Base-by-base conservation (phyloP, 2,329 filamentous ascomycete genomes). In the Cladosporium sphaerospermum region DNA sequence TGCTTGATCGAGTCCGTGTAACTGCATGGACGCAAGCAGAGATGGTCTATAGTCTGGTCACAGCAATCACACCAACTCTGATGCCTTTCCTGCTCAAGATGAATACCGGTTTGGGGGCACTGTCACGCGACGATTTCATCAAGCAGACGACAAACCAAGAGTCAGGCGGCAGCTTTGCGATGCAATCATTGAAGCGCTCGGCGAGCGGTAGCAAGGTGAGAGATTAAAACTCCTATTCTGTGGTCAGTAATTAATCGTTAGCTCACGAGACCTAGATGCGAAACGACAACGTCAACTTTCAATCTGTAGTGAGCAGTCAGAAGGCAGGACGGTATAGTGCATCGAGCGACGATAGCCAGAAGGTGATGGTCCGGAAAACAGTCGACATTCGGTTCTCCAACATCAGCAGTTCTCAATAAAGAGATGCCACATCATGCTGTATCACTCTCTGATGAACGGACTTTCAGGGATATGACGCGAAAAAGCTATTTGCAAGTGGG, bases 301-400 rank as follows among this genome's bases (percentile, higher is more conserved):
- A 51, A n/a, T 51, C 48, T 8, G 32, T 34, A 31, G 40, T 36
- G 14, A 40, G 19, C 9, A 33, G 37, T 8, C 28, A 42, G 37
- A 50, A 42, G 32, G 8, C 40, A 10, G 14, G n/a, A 14, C 31
- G 47, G 11, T 8, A 39, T 4, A 50, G 47, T 28, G 19, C 42
- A 11, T 50, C 47, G 28, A 50, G 47, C 28, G 47, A 50, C 31
- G 47, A 50, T 33, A 50, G 47, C 23, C 37, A 50, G 23, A 42
- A 28, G 18, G 39, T 50, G 9, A 50, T 50, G 47, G 37, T 50
- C 3, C 31, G 16, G 16, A 42, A 42, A 18, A 41, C 47, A 23
- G 47, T 50, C 23, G 47, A 50, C n/a, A 18, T 50, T 14, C 41
- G 13, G 2, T 50, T 33, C 39, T 9, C 37, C 23, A 28, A 28